These are phyloP conservation scores for Myriosclerotinia curreyana DNA, from an alignment of 2,329 filamentous ascomycete species.

Conservation along the genomic window DNA sequence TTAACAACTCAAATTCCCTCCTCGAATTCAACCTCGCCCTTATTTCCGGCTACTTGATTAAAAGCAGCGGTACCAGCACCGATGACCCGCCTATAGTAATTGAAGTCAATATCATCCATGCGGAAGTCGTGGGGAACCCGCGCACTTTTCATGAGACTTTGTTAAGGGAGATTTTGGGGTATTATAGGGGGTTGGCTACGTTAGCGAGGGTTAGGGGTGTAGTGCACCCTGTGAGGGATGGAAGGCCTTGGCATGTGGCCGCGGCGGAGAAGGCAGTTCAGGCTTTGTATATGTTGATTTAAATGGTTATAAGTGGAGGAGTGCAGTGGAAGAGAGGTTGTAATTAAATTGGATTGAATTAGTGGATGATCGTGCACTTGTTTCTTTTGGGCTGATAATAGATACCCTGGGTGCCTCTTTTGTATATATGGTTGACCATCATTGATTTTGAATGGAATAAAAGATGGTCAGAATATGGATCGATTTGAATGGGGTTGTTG, in stretches of 20 bases:
- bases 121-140: slow-evolving; percentile 41
- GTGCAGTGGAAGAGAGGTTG: background rate
- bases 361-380: background rate
- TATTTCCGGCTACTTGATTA: slow-evolving; percentile 64
- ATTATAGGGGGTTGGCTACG: slow-evolving; percentile 66
- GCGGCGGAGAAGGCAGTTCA: slow-evolving; percentile 66
- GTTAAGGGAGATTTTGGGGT: slow-evolving; percentile 65
- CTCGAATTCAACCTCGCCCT: slow-evolving; percentile 56
- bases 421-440: slow-evolving; percentile 6
- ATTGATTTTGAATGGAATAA: background rate
- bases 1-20: slow-evolving; percentile 57
- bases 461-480: background rate
- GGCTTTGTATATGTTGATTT: slow-evolving; percentile 64
- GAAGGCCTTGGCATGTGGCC: slow-evolving; percentile 76
- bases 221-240: slow-evolving; percentile 55
- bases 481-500: background rate
- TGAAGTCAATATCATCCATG: slow-evolving; percentile 63
- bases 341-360: slow-evolving; percentile 1
- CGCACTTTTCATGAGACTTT: slow-evolving; percentile 55
- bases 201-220: slow-evolving; percentile 65
- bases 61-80: slow-evolving; percentile 53
- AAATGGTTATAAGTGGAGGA: background rate
- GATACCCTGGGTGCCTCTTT: slow-evolving; percentile 14
- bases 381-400: slow-evolving; percentile 17
- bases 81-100: slow-evolving; percentile 60